Base-by-base conservation (phyloP, 306 rosid species). In the Quercus alba region DNA sequence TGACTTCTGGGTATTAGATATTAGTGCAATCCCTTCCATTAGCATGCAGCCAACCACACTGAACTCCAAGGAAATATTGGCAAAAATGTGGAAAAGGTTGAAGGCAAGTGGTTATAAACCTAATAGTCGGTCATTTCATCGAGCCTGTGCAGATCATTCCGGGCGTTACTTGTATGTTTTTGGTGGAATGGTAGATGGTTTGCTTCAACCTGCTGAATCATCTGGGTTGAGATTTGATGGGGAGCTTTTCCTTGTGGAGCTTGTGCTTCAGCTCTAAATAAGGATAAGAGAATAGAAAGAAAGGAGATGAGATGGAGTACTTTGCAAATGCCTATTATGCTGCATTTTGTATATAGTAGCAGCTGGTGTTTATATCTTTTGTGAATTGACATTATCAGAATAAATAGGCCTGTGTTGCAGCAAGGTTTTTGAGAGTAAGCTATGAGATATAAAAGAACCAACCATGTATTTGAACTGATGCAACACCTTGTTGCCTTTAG, bases 171-270 rank as follows among this genome's bases (percentile, higher is more conserved):
- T 91, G 83, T 93, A 90, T 46, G 83, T 93, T 28, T 90, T 90
- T 80, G 98, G 98, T n/a, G 98, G 98, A 84, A 93, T 93, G 98
- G 91, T 88, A 71, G 97, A 91, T 85, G 91, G 89, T 21, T 26
- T 75, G 35, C 80, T 87, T 79, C 92, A 84, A 78, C 85, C 85
- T 30, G 64, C 72, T 71, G 92, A 82, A 56, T 55, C 91, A 38
- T 66, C 86, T 31, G 98, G 88, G 58, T 86, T 91, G 64, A 80
- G 85, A 83, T 93, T 93, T 87, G 99, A 94, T 81, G 87, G 88
- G 30, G 97, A 94, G 76, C 90, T 91, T 54, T 88, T 93, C 76
- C 89, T 88, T 73, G 92, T 84, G 81, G 97, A 94, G 85, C 97
- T 91, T 81, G 81, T 84, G 76, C 87, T 91, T 84, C 86, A 93